These are phyloP conservation scores for Alternaria gaisen DNA, from an alignment of 2,329 filamentous ascomycete genomes.

Conservation along the genomic window DNA sequence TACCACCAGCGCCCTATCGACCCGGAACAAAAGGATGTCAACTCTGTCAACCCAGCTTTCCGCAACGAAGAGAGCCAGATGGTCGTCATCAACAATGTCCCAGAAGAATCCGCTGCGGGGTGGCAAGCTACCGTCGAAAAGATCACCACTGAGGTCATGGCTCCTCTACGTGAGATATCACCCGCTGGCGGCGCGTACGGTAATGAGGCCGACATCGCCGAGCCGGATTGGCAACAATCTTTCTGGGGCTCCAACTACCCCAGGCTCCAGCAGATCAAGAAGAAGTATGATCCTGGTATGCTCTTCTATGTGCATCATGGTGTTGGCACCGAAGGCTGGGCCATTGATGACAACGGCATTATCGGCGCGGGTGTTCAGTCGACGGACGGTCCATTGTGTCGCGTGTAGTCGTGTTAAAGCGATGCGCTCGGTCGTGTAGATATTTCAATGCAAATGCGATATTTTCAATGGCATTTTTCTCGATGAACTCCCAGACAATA, in stretches of 20 bases:
- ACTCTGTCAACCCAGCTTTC: constrained; percentile 45
- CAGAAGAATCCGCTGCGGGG: constrained; percentile 33
- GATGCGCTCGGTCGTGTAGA: constrained; percentile 7
- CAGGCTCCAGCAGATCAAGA: constrained; percentile 38
- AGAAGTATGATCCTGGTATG: constrained; percentile 41
- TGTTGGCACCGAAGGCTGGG: constrained; percentile 45
- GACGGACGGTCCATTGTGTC: constrained; percentile 42
- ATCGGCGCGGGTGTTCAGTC: constrained; percentile 44
- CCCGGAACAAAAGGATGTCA: constrained; percentile 28
- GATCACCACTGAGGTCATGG: constrained; percentile 34
- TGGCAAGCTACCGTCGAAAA: constrained; percentile 29
- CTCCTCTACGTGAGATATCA: constrained; percentile 33
- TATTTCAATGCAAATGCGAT: constrained; percentile 9
- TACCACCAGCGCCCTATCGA: constrained; percentile 40
- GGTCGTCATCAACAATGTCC: constrained; percentile 31
- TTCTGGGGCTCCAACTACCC: constrained; percentile 53
- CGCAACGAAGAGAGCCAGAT: constrained; percentile 37
- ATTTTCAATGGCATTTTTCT: not conserved
- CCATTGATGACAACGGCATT: constrained; percentile 38
- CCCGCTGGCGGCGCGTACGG: constrained; percentile 46
- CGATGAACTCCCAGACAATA: not conserved
- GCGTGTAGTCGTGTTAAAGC: constrained; percentile 17
- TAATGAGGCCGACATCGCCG: constrained; percentile 53
- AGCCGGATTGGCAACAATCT: constrained; percentile 51
- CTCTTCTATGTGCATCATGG: constrained; percentile 46